Base-by-base conservation (phyloP, 805 yeast genomes). In the Kazachstania martiniae region DNA sequence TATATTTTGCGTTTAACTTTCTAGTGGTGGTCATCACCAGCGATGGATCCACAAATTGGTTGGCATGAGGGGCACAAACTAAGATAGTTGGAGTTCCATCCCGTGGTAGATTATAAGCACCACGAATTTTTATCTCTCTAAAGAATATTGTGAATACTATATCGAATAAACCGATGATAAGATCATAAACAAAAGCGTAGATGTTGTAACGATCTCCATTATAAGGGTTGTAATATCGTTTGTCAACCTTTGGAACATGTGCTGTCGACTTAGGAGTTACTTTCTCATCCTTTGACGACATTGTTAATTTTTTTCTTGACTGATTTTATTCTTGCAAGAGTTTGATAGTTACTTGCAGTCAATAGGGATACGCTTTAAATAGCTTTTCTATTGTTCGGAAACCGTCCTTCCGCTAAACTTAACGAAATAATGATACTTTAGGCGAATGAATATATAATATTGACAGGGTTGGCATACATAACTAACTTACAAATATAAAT, bases 41-140 rank as follows among this genome's bases (percentile, higher is more conserved):
- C 34, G 84, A 70, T 3, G 84, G 86, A 43, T 73, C 80, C 21
- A 87, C 85, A 51, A 87, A 87, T 59, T 86, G 95, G 56, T 85
- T 85, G 6, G 85, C 85, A 56, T 80, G 87, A 2, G 89, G 89
- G 2, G 87, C 87, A 26, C 78, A 84, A 23, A 80, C 87, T 46
- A 78, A 71, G 34, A 80, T 76, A n/a, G 78, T 72, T 1, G 87
- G 79, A 13, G 46, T 45, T 12, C 57, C 57, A 4, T 37, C 37
- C 4, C 45, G 42, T 3, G 56, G 60, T 12, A 53, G 36, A 27
- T 53, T 47, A 25, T 49, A 51, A 18, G 48, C 78, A 9, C 89
- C 89, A 32, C 86, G 63, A 1, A 82, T 72, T 33, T 81, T 63
- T 28, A 80, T 76, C 48, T 81, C 89, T 37, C 89, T 59, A 58